Evolutionary conservation across 345 rosid genomes (phyloP).

Genomic region (Excoecaria cochinchinensis): DNA sequence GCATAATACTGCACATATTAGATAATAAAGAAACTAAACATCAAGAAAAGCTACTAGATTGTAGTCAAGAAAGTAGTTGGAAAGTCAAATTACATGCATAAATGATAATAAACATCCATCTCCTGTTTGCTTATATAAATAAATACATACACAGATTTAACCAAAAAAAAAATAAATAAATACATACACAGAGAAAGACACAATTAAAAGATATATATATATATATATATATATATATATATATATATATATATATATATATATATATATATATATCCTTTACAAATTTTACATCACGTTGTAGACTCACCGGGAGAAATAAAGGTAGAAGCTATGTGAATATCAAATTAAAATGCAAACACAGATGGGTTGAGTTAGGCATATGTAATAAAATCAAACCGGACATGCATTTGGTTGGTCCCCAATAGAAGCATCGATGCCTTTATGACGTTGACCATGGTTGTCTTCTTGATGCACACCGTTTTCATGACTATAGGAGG

Average conservation of each 20-base stretch:
- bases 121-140: background rate
- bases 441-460: background rate
- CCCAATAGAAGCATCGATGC: background rate
- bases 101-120: background rate
- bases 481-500: background rate
- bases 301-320: background rate
- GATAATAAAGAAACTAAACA: no score
- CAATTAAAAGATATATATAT: no score
- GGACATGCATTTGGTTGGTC: background rate
- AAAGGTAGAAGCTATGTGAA: background rate
- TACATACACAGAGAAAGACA: no score
- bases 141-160: background rate
- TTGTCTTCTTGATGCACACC: background rate
- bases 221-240: no score
- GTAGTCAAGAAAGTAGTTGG: no score
- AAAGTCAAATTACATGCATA: background rate
- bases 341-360: background rate
- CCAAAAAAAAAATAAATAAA: no score
- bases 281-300: background rate
- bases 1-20: no score
- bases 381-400: background rate
- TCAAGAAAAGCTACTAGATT: no score
- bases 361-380: background rate
- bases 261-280: no score
- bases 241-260: no score